phyloP scores from a whole-genome alignment of 768 basidiomycete genomes.

The Pleurotus eryngii region DNA sequence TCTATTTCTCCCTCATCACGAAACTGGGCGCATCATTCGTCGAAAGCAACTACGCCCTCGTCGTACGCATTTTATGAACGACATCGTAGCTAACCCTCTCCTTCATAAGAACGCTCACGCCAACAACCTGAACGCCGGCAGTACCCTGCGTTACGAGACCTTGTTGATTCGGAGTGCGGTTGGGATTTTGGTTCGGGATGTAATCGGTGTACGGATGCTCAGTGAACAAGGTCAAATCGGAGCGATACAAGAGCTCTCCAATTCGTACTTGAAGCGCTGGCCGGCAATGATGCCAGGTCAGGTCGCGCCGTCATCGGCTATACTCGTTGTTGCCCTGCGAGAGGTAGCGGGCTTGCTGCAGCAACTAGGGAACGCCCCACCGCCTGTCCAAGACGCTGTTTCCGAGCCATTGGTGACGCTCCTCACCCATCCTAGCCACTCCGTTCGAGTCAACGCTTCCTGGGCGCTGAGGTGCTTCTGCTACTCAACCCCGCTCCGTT shows the following conservation, averaged over 20 bases:
- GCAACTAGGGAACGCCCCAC: conserved; percentile 89
- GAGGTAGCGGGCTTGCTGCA: conserved; percentile 86
- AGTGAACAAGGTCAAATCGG: conserved; percentile 92
- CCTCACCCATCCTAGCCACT: conserved; percentile 82
- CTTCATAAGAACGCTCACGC: background rate
- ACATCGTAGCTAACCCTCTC: conserved; percentile 59
- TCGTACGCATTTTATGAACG: conserved; percentile 77
- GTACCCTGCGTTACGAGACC: conserved; percentile 65
- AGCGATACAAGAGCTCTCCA: conserved; percentile 85
- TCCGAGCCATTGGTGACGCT: conserved; percentile 83
- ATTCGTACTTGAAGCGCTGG: conserved; percentile 84
- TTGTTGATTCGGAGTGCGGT: conserved; percentile 71
- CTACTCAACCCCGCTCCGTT: conserved; percentile 79
- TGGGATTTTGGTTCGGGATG: conserved; percentile 74
- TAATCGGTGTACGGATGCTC: conserved; percentile 85
- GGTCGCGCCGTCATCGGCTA: conserved; percentile 58
- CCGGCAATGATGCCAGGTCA: conserved; percentile 91
- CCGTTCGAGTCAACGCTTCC: conserved; percentile 78
- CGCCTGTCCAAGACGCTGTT: conserved; percentile 86
- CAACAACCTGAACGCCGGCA: conserved; percentile 30
- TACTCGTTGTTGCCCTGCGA: conserved; percentile 70
- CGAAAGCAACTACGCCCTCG: conserved; percentile 77
- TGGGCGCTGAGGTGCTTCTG: conserved; percentile 92
- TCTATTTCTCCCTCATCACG: conserved; percentile 76
- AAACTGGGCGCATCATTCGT: conserved; percentile 75